Conservation (phyloP, 495 filamentous ascomycete genomes). For the Chaetomium cochliodes region DNA sequence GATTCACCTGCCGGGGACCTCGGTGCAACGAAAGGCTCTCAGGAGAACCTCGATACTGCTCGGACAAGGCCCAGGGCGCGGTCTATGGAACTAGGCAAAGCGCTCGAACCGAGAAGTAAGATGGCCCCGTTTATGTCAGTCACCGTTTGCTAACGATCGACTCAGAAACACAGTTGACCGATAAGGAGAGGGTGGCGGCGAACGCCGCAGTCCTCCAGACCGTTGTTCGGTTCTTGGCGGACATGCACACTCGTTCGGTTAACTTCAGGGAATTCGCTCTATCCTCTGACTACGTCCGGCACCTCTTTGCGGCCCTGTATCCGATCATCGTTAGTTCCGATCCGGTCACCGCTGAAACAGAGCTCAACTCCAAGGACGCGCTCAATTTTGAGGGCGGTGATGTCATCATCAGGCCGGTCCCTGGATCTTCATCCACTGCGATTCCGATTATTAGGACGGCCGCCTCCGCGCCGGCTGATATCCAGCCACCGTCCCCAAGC, state of each 20-base stretch:
- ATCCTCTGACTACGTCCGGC: constrained; percentile 72
- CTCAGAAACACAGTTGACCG: constrained; percentile 37
- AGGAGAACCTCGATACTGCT: constrained; percentile 25
- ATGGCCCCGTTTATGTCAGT: not conserved
- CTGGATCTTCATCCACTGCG: constrained; percentile 49
- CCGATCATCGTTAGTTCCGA: constrained; percentile 84
- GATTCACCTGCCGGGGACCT: constrained; percentile 48
- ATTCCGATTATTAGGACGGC: constrained; percentile 71
- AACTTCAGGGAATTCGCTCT: constrained; percentile 78
- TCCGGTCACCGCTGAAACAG: constrained; percentile 73
- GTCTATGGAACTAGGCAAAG: constrained; percentile 51
- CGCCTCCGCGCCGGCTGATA: constrained; percentile 53
- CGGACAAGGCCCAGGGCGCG: constrained; percentile 44
- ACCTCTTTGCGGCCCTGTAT: constrained; percentile 74
- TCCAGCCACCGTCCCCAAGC: constrained; percentile 37
- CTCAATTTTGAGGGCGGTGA: constrained; percentile 84
- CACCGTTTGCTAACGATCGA: constrained; percentile 22
- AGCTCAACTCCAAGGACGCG: constrained; percentile 75
- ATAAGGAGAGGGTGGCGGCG: constrained; percentile 50
- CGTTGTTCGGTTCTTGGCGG: constrained; percentile 73
- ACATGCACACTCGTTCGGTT: constrained; percentile 69
- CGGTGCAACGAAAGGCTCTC: constrained; percentile 15
- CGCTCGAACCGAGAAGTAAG: constrained; percentile 53
- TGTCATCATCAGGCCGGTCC: constrained; percentile 73
- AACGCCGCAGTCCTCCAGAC: constrained; percentile 62